These are phyloP conservation scores for Pseudogymnoascus pannorum DNA, from an alignment of 2,329 filamentous ascomycete species.

Conservation along the genomic window DNA sequence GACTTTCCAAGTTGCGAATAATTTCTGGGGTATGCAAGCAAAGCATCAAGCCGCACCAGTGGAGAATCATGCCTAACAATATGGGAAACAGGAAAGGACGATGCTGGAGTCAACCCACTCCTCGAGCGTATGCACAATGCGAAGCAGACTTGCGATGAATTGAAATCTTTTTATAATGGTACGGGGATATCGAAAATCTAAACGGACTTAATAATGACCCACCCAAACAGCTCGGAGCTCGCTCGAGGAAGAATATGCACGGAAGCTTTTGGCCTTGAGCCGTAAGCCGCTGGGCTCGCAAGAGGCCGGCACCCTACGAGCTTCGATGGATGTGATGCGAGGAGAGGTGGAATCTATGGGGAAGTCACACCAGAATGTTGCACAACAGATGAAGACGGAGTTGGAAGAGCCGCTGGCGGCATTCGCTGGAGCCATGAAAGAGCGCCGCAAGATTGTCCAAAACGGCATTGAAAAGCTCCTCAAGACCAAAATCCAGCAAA, in stretches of 20 bases:
- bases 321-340: slow-evolving; percentile 79
- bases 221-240: slow-evolving; percentile 63
- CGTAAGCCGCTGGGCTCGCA: slow-evolving; percentile 84
- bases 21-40: slow-evolving; percentile 67
- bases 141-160: slow-evolving; percentile 89
- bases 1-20: slow-evolving; percentile 76
- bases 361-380: slow-evolving; percentile 86
- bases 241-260: slow-evolving; percentile 93
- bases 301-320: slow-evolving; percentile 74
- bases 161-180: slow-evolving; percentile 86
- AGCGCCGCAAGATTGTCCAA: slow-evolving; percentile 93
- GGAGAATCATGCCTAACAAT: neutral
- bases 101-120: slow-evolving; percentile 86
- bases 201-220: slow-evolving; percentile 10
- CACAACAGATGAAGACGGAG: slow-evolving; percentile 90
- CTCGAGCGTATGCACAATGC: slow-evolving; percentile 91
- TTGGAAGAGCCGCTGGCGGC: slow-evolving; percentile 87
- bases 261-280: slow-evolving; percentile 77
- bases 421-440: slow-evolving; percentile 92
- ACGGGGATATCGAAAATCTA: slow-evolving; percentile 25
- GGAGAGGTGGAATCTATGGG: slow-evolving; percentile 89
- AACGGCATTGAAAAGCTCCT: slow-evolving; percentile 87
- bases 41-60: neutral
- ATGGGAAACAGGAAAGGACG: slow-evolving; percentile 62
- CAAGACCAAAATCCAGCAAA: slow-evolving; percentile 90